Evolutionary conservation across 768 basidiomycete genomes (phyloP), one percentile per base, ranked within the genome.

Genomic region (Serendipita sp.): DNA sequence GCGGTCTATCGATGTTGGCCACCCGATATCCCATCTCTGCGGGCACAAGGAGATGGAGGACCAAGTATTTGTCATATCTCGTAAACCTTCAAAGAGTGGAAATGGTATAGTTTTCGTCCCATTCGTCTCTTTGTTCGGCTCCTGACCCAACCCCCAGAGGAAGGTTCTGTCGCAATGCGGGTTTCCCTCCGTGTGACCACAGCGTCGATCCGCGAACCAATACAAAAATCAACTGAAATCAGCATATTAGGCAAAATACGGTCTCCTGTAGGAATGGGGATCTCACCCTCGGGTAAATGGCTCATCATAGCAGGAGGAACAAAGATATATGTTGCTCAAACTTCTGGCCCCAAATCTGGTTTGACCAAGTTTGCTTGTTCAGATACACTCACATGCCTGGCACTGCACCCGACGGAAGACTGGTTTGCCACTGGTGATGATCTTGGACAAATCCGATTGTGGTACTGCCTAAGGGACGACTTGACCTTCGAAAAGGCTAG

Each of bases 391-490:
- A 92, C 88, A 1, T 91, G 88, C 71, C 77, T 96, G 46, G 83
- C 88, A 3, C 88, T 89, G 71, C 91, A 95, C 72, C 95, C 95
- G 1, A 79, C 77, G 62, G 87, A 96, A 67, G 90, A 94, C 64
- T 94, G 88, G 74, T 96, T 98, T 72, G 96, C 92, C 2, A 96
- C 95, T 0, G 96, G 96, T 29, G 94, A 98, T 69, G 78, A 76
- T 23, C 83, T 83, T 67, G 96, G 96, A 63, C 78, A 81, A 67
- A 86, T 99, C 53, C 81, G 90, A 37, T 72, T 98, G 5, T 98
- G 95, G 93, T 93, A 96, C 72, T 95, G 91, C 73, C 78, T 95
- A 16, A 82, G 85, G 66, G 81, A 86, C 71, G 34, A 63, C 77
- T 77, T 27, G 70, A 79, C 29, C 71, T 74, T 66, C 43, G 74